phyloP scores from a whole-genome alignment of 352 stramenopile species.

The Phytopythium vexans region DNA sequence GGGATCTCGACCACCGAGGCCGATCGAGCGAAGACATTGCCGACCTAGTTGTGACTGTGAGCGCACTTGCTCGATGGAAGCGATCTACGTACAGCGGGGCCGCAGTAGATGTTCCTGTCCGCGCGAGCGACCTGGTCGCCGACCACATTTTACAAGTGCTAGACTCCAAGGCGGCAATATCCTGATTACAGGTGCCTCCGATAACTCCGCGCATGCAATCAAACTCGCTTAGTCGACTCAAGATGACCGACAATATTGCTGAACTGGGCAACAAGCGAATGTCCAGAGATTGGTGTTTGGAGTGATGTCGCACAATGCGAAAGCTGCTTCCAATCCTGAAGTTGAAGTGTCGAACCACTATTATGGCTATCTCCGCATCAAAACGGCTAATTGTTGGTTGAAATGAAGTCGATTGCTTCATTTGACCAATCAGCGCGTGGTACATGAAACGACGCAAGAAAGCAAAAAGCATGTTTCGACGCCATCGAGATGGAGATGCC shows the following conservation, averaged over 20 bases:
- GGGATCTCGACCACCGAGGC: slow-evolving; percentile 8
- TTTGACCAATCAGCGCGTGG: slow-evolving; percentile 4
- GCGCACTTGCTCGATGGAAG: slow-evolving; percentile 28
- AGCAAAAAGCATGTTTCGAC: slow-evolving; percentile 16
- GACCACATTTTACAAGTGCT: slow-evolving; percentile 25
- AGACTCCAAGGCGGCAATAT: slow-evolving; percentile 2
- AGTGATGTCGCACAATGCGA: too few species aligned
- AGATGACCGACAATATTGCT: too few species aligned
- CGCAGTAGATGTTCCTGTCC: slow-evolving; percentile 8
- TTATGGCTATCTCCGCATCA: too few species aligned
- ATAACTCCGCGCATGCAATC: not conserved
- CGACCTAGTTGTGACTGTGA: slow-evolving; percentile 24
- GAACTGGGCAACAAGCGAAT: too few species aligned
- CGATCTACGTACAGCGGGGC: not conserved
- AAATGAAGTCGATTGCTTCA: not conserved
- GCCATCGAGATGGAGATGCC: slow-evolving; percentile 5
- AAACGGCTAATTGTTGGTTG: not conserved
- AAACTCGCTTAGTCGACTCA: not conserved
- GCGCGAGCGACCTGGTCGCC: slow-evolving; percentile 45
- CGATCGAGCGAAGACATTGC: slow-evolving; percentile 4
- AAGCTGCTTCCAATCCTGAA: too few species aligned
- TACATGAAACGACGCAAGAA: slow-evolving; percentile 11
- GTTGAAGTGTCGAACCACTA: too few species aligned
- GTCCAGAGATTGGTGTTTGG: too few species aligned
- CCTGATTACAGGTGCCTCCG: too few species aligned